Evolutionary conservation across 768 basidiomycete genomes (phyloP), one percentile per base, ranked within the genome.

Genomic region (Suillus luteus): DNA sequence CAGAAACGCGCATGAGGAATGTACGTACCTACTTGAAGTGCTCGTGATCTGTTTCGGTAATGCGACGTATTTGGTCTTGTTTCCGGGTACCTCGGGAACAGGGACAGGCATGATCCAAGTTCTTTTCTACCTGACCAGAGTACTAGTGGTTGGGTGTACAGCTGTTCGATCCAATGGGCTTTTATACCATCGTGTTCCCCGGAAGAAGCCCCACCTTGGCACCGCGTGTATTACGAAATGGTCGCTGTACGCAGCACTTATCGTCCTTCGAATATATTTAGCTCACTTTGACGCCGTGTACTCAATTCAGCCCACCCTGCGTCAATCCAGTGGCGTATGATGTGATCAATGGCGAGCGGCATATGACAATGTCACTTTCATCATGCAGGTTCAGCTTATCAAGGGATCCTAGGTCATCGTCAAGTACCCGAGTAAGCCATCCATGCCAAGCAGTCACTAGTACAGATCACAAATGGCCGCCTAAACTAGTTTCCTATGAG

Each of bases 31-130:
- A 67, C 73, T 66, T 66, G 61, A 64, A 64, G 67, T 55, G 61
- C 37, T 44, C 62, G 12, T 63, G 40, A 62, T 62, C 61, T 64
- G 69, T 62, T 69, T 63, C 64, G 73, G 65, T 59, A 67, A 62
- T 62, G 59, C 6, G 35, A 43, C 24, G 35, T 75, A 70, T 73
- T 75, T 73, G 74, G 73, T 49, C 35, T 67, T 73, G 67, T 73
- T 73, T 70, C 67, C 61, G 66, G 17, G n/a, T 33, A 38, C 22
- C 49, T 46, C 55, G 43, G 60, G 33, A 31, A 62, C 33, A 15
- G 70, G 66, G 12, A 72, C 72, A 0, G 72, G 72, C 72, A 73
- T 72, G 22, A 46, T 43, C n/a, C 24, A 57, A 52, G 62, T 24
- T 37, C 12, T 19, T 17, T n/a, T 27, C 24, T 49, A 7, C 48